phyloP scores from a whole-genome alignment of 495 filamentous ascomycete genomes.

The Penicillium coffeae region DNA sequence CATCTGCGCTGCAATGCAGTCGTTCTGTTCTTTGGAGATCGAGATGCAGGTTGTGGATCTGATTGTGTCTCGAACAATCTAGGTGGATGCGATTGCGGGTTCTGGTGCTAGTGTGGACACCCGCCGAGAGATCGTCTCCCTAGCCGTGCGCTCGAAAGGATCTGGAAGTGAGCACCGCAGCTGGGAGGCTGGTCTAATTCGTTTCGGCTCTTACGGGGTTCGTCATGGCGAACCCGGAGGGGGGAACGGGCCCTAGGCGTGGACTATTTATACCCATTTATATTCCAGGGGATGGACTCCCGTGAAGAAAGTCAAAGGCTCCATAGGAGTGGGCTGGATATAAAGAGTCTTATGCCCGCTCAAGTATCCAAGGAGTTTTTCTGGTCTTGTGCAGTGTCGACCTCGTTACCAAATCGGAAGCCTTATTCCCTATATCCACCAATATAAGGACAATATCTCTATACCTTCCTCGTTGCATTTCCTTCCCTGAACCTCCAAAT shows the following conservation, averaged over 20 bases:
- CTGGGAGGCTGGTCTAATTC: conserved; percentile 12
- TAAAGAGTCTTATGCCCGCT: not conserved
- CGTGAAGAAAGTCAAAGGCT: not conserved
- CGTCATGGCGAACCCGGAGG: not conserved
- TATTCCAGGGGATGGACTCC: not conserved
- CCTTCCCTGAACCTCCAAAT: not conserved
- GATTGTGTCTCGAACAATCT: not conserved
- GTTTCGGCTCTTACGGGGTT: conserved; percentile 1
- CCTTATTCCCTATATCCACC: not conserved
- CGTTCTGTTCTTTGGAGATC: not conserved
- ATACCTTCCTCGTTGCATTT: not conserved
- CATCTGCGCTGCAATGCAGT: conserved; percentile 5
- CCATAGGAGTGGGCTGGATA: not conserved
- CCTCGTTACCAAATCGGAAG: not conserved
- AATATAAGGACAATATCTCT: not conserved
- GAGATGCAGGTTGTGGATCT: conserved; percentile 10
- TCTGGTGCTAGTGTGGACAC: not conserved
- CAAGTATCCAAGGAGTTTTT: not conserved
- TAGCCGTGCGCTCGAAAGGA: conserved; percentile 6
- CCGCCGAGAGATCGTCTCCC: conserved; percentile 13
- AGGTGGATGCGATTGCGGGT: conserved; percentile 1
- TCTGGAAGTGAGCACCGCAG: conserved; percentile 2
- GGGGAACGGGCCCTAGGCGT: not conserved
- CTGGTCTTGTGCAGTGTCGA: not conserved
- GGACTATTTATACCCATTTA: conserved; percentile 6